Evolutionary conservation across 2,329 filamentous ascomycete genomes (phyloP).

Genomic region (Colletotrichum sp.): DNA sequence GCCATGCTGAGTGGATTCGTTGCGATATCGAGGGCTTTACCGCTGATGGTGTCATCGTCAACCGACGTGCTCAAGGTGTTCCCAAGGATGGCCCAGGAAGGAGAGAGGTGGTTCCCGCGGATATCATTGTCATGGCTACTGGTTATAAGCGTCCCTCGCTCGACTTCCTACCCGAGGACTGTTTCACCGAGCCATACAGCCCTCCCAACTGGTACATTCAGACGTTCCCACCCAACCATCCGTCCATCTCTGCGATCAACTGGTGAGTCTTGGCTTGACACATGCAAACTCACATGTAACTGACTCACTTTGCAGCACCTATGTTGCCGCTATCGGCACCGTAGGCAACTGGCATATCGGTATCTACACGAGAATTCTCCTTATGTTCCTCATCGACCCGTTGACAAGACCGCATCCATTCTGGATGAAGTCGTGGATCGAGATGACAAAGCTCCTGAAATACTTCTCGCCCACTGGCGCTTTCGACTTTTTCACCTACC

Average conservation of each 20-base stretch:
- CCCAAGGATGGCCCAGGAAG: constrained; percentile 77
- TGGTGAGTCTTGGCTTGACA: constrained; percentile 30
- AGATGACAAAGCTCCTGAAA: constrained; percentile 80
- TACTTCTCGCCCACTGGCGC: constrained; percentile 71
- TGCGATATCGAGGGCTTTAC: constrained; percentile 77
- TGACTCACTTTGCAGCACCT: constrained; percentile 63
- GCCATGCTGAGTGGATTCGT: constrained; percentile 78
- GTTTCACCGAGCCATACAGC: constrained; percentile 74
- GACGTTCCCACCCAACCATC: constrained; percentile 78
- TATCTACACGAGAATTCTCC: constrained; percentile 83
- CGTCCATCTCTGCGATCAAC: constrained; percentile 80
- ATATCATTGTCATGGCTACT: constrained; percentile 84
- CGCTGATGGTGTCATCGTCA: constrained; percentile 71
- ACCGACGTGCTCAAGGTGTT: constrained; percentile 73
- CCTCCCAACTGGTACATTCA: constrained; percentile 91
- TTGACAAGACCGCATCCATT: constrained; percentile 72
- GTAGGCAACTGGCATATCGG: constrained; percentile 91
- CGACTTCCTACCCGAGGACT: constrained; percentile 74
- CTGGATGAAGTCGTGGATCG: constrained; percentile 88
- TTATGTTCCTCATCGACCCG: constrained; percentile 86
- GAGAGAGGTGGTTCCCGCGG: constrained; percentile 69
- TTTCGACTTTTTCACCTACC: constrained; percentile 90
- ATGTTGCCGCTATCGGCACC: constrained; percentile 79
- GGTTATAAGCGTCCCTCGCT: constrained; percentile 79
- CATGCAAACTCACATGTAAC: background rate